A percentile compares a stretch with the other conserved stretches of the same genome.
phyloP scores from a whole-genome alignment of 371 early-diverging fungal species.

The Rhizopus sp. region DNA sequence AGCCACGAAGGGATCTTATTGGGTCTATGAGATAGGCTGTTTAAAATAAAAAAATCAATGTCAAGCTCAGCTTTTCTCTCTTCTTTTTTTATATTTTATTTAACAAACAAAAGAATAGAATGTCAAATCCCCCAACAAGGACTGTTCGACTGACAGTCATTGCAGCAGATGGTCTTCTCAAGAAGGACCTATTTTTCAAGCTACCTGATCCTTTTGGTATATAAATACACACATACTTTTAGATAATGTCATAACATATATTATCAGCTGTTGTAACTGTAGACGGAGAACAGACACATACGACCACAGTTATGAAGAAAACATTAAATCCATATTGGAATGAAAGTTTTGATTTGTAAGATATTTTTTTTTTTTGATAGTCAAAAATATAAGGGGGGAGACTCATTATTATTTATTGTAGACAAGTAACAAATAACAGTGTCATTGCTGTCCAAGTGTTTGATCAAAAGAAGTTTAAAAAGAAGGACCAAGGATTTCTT shows the following conservation, averaged over 20 bases:
- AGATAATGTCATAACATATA: conserved; percentile 50
- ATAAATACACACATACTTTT: conserved; percentile 17
- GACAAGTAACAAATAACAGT: conserved; percentile 72
- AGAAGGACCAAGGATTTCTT: conserved; percentile 92
- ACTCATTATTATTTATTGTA: conserved; percentile 26
- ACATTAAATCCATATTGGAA: conserved; percentile 86
- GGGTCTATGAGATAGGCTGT: background rate
- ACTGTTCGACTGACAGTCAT: conserved; percentile 68
- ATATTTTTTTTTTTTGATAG: background rate
- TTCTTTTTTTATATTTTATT: conserved; percentile 8
- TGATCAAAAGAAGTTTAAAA: conserved; percentile 95
- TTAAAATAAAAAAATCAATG: background rate
- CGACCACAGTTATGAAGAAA: conserved; percentile 75
- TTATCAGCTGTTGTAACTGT: conserved; percentile 93
- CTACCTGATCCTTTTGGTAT: conserved; percentile 68
- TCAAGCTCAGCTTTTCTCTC: conserved; percentile 3
- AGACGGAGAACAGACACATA: conserved; percentile 82
- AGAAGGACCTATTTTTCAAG: conserved; percentile 83
- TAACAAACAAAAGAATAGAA: background rate
- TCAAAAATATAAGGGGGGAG: background rate
- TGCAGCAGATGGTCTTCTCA: conserved; percentile 90
- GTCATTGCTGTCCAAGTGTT: conserved; percentile 93
- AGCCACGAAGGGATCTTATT: background rate
- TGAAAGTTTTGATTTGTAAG: conserved; percentile 71
- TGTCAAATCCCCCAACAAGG: conserved; percentile 26